These are phyloP conservation scores for Entomortierella lignicola DNA, from an alignment of 192 early-diverging fungal genomes.

Conservation along the genomic window DNA sequence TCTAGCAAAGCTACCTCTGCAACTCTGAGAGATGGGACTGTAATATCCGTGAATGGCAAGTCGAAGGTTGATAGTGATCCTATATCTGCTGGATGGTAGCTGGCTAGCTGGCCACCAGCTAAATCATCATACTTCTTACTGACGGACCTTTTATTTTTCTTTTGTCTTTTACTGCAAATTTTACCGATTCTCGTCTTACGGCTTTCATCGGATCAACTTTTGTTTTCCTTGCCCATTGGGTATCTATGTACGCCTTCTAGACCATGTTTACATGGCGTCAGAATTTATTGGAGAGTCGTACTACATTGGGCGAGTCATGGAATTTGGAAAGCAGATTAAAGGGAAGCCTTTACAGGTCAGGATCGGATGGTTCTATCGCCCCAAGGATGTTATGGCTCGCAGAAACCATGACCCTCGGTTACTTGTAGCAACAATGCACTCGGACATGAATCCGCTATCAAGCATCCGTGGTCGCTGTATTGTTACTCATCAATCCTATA, in stretches of 20 bases:
- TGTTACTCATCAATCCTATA: slow-evolving; percentile 74
- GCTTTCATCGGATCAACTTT: background rate
- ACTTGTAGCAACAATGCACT: slow-evolving; percentile 89
- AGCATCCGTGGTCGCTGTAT: slow-evolving; percentile 85
- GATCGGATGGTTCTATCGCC: slow-evolving; percentile 81
- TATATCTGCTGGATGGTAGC: background rate
- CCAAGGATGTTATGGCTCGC: slow-evolving; percentile 76
- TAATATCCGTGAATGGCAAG: slow-evolving; percentile 49
- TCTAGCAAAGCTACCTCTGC: slow-evolving; percentile 22
- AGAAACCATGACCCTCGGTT: slow-evolving; percentile 77
- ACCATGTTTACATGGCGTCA: slow-evolving; percentile 81
- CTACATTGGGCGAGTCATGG: slow-evolving; percentile 85
- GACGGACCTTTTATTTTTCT: background rate
- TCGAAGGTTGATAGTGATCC: slow-evolving; percentile 5
- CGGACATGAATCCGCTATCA: slow-evolving; percentile 84
- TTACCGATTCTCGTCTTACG: background rate
- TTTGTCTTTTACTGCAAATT: background rate
- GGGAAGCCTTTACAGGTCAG: slow-evolving; percentile 66
- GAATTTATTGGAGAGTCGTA: slow-evolving; percentile 80
- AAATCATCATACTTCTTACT: background rate
- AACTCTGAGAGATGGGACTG: slow-evolving; percentile 28
- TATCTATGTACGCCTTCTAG: slow-evolving; percentile 48
- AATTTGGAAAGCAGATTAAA: slow-evolving; percentile 71
- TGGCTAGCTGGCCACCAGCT: background rate
- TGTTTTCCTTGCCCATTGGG: background rate